Percentiles rank a stretch among this genome's conserved stretches.
These are phyloP conservation scores for Verticillium albo-atrum DNA, from an alignment of 2,329 filamentous ascomycete genomes.

Conservation along the genomic window DNA sequence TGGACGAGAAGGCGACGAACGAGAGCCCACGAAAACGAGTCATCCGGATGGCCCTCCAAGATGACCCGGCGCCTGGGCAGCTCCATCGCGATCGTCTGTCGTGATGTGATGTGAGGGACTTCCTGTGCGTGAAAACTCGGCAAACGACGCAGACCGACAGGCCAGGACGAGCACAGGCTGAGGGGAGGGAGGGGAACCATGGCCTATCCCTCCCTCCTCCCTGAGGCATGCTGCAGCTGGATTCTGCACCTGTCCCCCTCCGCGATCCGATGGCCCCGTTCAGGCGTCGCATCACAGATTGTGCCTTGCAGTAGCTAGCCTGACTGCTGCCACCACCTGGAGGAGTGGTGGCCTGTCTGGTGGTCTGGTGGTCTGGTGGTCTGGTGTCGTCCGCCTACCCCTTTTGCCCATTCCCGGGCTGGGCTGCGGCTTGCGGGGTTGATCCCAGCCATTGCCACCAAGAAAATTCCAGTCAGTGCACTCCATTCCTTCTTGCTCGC, in stretches of 20 bases:
- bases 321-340: not conserved
- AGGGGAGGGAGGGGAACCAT: not conserved
- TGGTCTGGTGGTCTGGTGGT: not conserved
- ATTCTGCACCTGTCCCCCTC: not conserved
- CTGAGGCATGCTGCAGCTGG: not conserved
- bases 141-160: not conserved
- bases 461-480: slow-evolving; percentile 9
- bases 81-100: no score
- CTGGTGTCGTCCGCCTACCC: not conserved
- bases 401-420: slow-evolving; percentile 10
- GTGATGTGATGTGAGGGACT: slow-evolving; percentile 6
- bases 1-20: not conserved
- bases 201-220: not conserved
- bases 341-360: not conserved
- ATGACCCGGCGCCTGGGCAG: not conserved
- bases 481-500: slow-evolving; percentile 3
- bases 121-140: slow-evolving; percentile 1
- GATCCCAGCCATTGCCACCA: slow-evolving; percentile 11
- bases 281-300: not conserved
- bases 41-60: not conserved
- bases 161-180: not conserved
- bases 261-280: not conserved
- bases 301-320: slow-evolving; percentile 3
- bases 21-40: not conserved
- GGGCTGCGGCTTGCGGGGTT: slow-evolving; percentile 2